Conservation (phyloP, 768 basidiomycete species). For the Boletus reticulatus region DNA sequence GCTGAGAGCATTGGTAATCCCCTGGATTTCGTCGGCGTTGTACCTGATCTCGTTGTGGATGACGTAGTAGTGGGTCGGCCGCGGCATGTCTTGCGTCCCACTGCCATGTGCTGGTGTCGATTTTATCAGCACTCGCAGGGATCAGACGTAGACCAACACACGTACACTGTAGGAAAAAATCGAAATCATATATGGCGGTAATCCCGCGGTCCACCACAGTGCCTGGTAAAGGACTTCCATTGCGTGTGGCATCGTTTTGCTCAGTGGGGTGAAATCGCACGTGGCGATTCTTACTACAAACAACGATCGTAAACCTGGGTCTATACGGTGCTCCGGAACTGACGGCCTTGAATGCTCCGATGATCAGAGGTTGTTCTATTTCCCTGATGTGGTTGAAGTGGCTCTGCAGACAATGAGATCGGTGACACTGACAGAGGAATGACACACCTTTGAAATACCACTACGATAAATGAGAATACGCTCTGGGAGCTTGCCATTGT, state of each 20-base stretch:
- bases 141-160: background rate
- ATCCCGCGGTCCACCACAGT: background rate
- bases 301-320: background rate
- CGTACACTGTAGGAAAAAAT: conserved; percentile 1
- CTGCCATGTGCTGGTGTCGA: background rate
- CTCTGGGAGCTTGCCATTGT: background rate
- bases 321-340: background rate
- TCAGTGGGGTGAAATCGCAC: background rate
- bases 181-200: background rate
- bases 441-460: background rate
- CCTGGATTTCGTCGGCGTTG: background rate
- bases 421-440: background rate
- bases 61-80: background rate
- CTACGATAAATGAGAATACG: background rate
- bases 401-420: background rate
- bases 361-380: background rate
- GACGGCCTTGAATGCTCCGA: background rate
- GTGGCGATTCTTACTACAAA: background rate
- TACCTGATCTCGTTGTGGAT: background rate
- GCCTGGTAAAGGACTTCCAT: background rate
- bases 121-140: background rate
- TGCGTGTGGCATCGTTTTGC: background rate
- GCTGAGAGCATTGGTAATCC: background rate
- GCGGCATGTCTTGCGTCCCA: background rate
- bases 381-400: background rate